Evolutionary conservation across 441 rosid species (phyloP).

Genomic region (Biscutella auriculata): DNA sequence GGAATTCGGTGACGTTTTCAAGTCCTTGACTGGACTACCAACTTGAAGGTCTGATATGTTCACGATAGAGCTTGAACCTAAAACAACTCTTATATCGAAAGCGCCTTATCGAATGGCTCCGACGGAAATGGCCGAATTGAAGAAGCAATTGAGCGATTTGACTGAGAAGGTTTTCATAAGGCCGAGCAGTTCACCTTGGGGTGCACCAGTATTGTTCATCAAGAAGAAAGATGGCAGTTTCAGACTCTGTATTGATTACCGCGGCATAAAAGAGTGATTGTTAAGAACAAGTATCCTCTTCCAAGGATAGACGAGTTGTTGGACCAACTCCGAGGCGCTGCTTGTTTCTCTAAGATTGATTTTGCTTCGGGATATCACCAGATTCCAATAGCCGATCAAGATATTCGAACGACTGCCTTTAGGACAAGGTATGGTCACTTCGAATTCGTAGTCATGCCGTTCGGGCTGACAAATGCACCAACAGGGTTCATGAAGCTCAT

Average conservation of each 20-base stretch:
- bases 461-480: background rate
- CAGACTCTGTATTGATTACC: background rate
- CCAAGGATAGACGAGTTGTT: background rate
- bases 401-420: background rate
- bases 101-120: background rate
- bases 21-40: background rate
- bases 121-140: background rate
- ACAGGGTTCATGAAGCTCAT: background rate
- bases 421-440: background rate
- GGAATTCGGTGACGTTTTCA: background rate
- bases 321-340: background rate
- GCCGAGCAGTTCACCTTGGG: background rate
- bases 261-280: background rate
- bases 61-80: background rate
- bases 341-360: background rate
- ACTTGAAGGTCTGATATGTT: background rate
- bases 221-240: background rate
- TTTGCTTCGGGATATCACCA: background rate
- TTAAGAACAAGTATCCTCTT: background rate
- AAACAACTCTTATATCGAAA: background rate
- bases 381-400: background rate
- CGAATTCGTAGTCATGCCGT: background rate
- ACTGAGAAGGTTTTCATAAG: background rate
- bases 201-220: background rate
- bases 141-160: background rate